Evolutionary conservation across 148 eudicot species (phyloP).

Genomic region (Amaranthus cruentus): DNA sequence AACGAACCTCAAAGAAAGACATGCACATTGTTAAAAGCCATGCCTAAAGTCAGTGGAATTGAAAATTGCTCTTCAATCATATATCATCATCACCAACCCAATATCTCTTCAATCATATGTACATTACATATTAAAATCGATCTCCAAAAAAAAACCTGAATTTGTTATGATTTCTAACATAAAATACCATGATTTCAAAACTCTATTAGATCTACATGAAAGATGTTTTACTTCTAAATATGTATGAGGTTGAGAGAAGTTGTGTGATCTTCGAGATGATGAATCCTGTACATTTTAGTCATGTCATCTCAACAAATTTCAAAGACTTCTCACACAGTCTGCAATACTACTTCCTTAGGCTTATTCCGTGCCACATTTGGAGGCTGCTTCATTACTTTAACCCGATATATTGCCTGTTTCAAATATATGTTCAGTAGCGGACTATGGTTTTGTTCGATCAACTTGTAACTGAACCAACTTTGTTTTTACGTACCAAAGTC

Average conservation of each 20-base stretch:
- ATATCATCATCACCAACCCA: neutral
- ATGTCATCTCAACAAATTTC: neutral
- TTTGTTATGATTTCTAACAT: neutral
- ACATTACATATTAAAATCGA: neutral
- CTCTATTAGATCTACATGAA: conserved; percentile 11
- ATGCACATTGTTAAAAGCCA: too few species aligned
- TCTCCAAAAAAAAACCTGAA: neutral
- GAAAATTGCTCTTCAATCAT: neutral
- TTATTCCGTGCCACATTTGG: conserved; percentile 23
- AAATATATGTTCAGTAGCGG: neutral
- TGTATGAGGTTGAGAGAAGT: conserved; percentile 4
- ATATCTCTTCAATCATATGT: neutral
- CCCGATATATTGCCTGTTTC: conserved; percentile 51
- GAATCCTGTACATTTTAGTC: conserved; percentile 28
- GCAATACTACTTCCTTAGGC: conserved; percentile 30
- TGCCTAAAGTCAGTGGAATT: too few species aligned
- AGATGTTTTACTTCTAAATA: conserved; percentile 3
- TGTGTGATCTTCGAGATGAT: conserved; percentile 7
- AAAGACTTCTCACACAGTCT: conserved; percentile 23
- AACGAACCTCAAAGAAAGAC: too few species aligned
- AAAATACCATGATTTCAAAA: neutral
- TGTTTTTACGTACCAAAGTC: neutral
- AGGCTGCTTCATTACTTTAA: conserved; percentile 42
- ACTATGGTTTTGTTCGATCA: neutral
- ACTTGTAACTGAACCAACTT: neutral